Percentiles rank a stretch among this genome's conserved stretches.
phyloP scores from a whole-genome alignment of 371 early-diverging fungal genomes.

The Mortierella sp. region DNA sequence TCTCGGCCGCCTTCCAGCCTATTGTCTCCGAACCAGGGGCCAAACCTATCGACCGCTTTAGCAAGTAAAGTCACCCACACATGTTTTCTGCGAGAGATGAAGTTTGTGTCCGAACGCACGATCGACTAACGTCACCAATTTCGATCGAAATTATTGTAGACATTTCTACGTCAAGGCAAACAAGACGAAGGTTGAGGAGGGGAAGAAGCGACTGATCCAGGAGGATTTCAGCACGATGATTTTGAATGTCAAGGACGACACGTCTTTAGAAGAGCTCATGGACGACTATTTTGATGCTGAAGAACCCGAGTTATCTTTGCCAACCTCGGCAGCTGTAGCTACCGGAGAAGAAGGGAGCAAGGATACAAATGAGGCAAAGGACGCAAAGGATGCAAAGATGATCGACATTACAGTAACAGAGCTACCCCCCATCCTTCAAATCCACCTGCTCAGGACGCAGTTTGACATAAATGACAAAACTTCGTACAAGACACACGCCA shows the following conservation, averaged over 20 bases:
- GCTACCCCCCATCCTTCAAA: slow-evolving; percentile 62
- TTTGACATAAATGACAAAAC: slow-evolving; percentile 52
- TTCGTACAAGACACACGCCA: slow-evolving; percentile 58
- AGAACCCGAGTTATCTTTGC: slow-evolving; percentile 15
- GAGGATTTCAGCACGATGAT: slow-evolving; percentile 35
- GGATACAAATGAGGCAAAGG: not conserved
- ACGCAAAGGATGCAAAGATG: not conserved
- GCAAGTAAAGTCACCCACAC: slow-evolving; percentile 16
- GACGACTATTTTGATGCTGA: slow-evolving; percentile 57
- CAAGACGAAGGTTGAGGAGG: slow-evolving; percentile 21
- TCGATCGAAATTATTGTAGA: not conserved
- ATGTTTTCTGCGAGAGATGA: not conserved
- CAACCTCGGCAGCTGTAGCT: not conserved
- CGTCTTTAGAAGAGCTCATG: slow-evolving; percentile 52
- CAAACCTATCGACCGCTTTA: slow-evolving; percentile 40
- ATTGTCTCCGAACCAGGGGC: not conserved
- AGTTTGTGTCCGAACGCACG: not conserved
- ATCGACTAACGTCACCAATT: not conserved
- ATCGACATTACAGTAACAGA: slow-evolving; percentile 45
- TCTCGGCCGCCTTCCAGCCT: slow-evolving; percentile 43
- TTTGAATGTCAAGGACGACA: slow-evolving; percentile 32
- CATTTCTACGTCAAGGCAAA: slow-evolving; percentile 33
- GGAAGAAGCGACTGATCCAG: slow-evolving; percentile 19
- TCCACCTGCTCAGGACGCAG: slow-evolving; percentile 63
- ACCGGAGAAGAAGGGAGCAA: not conserved